phyloP scores from a whole-genome alignment of 73 alveolate species.

The Paramecium bursaria region DNA sequence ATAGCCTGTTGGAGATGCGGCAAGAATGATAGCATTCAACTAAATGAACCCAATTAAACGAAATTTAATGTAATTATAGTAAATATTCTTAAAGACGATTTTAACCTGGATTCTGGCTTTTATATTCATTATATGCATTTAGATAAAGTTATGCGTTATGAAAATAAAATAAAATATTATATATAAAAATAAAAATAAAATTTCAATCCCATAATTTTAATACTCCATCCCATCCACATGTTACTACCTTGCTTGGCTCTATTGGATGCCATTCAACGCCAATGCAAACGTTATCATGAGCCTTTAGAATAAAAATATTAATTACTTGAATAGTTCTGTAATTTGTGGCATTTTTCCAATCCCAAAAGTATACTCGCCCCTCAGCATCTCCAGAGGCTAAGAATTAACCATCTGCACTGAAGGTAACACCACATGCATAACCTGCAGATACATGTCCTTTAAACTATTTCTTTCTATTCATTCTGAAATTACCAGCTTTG shows the following conservation, averaged over 20 bases:
- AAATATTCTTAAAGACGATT: too few relatives aligned
- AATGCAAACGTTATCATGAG: conserved; percentile 95
- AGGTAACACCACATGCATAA: conserved; percentile 94
- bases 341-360: conserved; percentile 95
- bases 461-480: conserved; percentile 95
- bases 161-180: too few relatives aligned
- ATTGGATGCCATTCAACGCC: conserved; percentile 99
- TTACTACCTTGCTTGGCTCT: conserved; percentile 93
- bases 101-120: too few relatives aligned
- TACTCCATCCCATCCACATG: conserved; percentile 99
- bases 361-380: conserved; percentile 98
- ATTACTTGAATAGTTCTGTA: conserved; percentile 84
- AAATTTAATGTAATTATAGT: too few relatives aligned
- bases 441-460: conserved; percentile 96
- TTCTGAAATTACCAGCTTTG: conserved; percentile 91
- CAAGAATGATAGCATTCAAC: too few relatives aligned
- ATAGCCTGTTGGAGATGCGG: too few relatives aligned
- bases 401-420: conserved; percentile 97
- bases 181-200: too few relatives aligned
- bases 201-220: conserved; percentile 97
- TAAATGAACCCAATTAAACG: too few relatives aligned
- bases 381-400: conserved; percentile 97
- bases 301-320: conserved; percentile 21
- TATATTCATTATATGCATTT: too few relatives aligned
- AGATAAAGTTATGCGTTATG: too few relatives aligned